Percentiles rank a stretch among this genome's conserved stretches.
Evolutionary conservation across 768 basidiomycete species (phyloP).

Genomic region (Suillus variegatus): DNA sequence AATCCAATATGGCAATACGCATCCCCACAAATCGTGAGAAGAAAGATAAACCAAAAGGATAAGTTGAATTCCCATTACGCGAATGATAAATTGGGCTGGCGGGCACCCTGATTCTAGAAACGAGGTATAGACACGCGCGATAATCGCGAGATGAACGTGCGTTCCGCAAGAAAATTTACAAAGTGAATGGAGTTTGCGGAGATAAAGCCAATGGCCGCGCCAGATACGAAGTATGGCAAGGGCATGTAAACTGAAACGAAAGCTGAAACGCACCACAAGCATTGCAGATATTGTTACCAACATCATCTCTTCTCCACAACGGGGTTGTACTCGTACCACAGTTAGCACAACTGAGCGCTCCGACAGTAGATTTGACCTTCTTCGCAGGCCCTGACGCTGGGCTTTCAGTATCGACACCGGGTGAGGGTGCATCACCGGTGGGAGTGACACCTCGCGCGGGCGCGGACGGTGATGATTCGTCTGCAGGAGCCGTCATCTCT

Average conservation of each 20-base stretch:
- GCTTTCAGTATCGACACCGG: conserved; percentile 29
- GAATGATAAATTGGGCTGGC: conserved; percentile 4
- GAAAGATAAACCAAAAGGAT: conserved; percentile 34
- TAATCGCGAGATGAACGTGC: conserved; percentile 25
- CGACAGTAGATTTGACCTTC: conserved; percentile 48
- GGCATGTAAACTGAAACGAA: conserved; percentile 23
- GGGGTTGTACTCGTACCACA: conserved; percentile 91
- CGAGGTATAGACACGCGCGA: conserved; percentile 13
- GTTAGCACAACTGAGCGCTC: conserved; percentile 83
- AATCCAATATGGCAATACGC: conserved; percentile 28
- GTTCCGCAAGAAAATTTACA: conserved; percentile 21
- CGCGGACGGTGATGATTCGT: conserved; percentile 21
- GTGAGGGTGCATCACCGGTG: conserved; percentile 37
- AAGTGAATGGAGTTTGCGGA: conserved; percentile 11
- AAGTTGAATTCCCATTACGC: conserved; percentile 17
- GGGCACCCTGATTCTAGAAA: conserved; percentile 18
- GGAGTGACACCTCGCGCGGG: conserved; percentile 26
- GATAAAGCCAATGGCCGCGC: conserved; percentile 9
- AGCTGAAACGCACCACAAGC: conserved; percentile 75
- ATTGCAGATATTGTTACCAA: conserved; percentile 93
- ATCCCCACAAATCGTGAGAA: conserved; percentile 13
- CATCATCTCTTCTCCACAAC: conserved; percentile 86
- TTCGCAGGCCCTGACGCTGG: conserved; percentile 30
- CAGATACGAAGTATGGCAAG: conserved; percentile 18
- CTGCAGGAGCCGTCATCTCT: conserved; percentile 34